Base-by-base conservation (phyloP, 176 grass and related monocot genomes). In the Phragmites australis region DNA sequence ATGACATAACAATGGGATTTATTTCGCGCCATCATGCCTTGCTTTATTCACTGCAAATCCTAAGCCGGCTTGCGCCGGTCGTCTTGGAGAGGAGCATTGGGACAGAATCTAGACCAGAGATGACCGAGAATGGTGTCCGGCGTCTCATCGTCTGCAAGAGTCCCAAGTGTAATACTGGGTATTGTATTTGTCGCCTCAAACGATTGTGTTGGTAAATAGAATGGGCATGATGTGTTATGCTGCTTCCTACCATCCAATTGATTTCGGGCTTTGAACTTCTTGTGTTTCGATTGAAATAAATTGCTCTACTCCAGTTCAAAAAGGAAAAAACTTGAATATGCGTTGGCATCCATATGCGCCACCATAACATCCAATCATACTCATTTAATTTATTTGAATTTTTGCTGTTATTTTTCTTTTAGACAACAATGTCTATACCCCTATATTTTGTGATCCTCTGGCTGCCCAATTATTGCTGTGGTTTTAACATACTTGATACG, bases 151-250 rank as follows among this genome's bases (percentile, higher is more conserved):
- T 77, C 6, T 60, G 55, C 29, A 59, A 59, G 11, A 76, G 34
- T 19, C 31, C 45, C 25, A 71, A 50, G 5, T 32, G 30, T 4
- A 1, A 62, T 62, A 25, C 23, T 47, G 42, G 2, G 13, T 30
- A 18, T 8, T 48, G 4, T 31, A 1, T 40, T n/a, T n/a, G 34
- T 19, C 13, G 7, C 8, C 8, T 43, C 34, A 47, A 47, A 62
- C 47, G 17, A 13, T 47, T 46, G 40, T 47, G 57, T 60, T 77
- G 26, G 17, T 63, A 31, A 47, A 77, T 52, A 75, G 48, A 77
- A 46, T n/a, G 17, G 26, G 26, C 41, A 34, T 47, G 17, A 31
- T 72, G 69, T 37, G 4, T 47, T 46, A 18, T 29, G 53, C 22
- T 29, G 16, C 22, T 5, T 48, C 6, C 26, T 47, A 9, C 32